A percentile compares a stretch with the other conserved stretches of the same genome.
phyloP scores from a whole-genome alignment of 306 rosid species.

The Mimosa bimucronata region DNA sequence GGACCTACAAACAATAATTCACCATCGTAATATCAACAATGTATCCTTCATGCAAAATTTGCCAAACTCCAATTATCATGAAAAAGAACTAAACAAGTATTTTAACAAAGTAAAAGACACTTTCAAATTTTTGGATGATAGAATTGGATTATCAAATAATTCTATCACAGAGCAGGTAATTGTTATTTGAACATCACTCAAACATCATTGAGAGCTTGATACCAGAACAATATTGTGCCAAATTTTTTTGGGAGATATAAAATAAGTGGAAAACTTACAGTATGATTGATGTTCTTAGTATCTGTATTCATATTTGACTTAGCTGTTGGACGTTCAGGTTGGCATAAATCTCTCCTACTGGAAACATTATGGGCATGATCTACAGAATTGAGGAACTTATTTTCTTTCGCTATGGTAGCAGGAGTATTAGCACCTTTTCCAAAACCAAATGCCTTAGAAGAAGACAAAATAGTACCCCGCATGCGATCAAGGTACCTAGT shows the following conservation, averaged over 20 bases:
- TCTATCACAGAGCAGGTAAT: background rate
- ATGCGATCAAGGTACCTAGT: constrained; percentile 89
- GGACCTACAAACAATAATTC: constrained; percentile 65
- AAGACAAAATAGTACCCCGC: constrained; percentile 86
- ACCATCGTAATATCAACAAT: constrained; percentile 38
- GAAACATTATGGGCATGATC: constrained; percentile 67
- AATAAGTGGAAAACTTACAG: constrained; percentile 58
- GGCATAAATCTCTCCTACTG: constrained; percentile 61
- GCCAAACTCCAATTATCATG: background rate
- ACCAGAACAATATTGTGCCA: constrained; percentile 9
- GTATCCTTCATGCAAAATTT: constrained; percentile 30
- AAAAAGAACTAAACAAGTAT: constrained; percentile 14
- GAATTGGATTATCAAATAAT: background rate
- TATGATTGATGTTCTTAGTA: constrained; percentile 63
- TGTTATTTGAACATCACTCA: constrained; percentile 9
- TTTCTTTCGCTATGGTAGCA: constrained; percentile 64
- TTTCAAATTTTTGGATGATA: background rate
- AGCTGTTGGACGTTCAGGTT: constrained; percentile 63
- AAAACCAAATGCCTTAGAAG: constrained; percentile 94
- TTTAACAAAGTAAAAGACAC: constrained; percentile 28
- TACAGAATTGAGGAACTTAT: constrained; percentile 58
- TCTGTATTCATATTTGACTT: constrained; percentile 68
- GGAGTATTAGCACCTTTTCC: constrained; percentile 67
- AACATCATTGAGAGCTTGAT: constrained; percentile 12
- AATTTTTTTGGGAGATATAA: background rate